Conservation (phyloP, 495 filamentous ascomycete species). For the Neurospora terricola region DNA sequence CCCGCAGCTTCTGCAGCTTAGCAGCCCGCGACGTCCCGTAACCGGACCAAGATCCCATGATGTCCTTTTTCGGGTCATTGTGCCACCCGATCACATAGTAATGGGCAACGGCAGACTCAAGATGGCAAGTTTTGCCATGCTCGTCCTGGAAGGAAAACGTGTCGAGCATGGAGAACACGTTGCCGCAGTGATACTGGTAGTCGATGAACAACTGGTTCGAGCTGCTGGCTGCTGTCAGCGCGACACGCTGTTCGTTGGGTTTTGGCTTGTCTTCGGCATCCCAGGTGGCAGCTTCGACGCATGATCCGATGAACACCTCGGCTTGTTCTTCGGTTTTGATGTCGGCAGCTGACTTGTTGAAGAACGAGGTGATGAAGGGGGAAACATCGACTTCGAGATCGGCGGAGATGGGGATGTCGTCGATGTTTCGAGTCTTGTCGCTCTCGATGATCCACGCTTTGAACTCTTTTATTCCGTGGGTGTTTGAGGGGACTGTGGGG, state of each 20-base stretch:
- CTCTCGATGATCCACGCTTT: constrained; percentile 42
- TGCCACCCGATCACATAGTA: constrained; percentile 49
- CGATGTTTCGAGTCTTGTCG: constrained; percentile 27
- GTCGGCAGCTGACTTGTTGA: not conserved
- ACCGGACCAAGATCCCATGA: constrained; percentile 2
- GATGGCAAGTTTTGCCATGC: constrained; percentile 5
- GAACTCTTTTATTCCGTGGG: constrained; percentile 9
- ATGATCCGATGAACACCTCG: constrained; percentile 42
- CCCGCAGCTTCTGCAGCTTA: not conserved
- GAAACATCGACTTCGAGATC: constrained; percentile 42
- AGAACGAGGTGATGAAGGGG: constrained; percentile 27
- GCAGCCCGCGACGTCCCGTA: not conserved
- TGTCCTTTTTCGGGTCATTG: constrained; percentile 16
- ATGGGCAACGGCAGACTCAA: constrained; percentile 22
- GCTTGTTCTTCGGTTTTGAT: constrained; percentile 30
- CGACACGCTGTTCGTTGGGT: constrained; percentile 2
- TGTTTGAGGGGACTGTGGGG: constrained; percentile 2
- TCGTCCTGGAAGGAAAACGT: constrained; percentile 28
- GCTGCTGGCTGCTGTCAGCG: constrained; percentile 25
- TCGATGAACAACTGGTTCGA: constrained; percentile 44
- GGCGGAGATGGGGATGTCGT: constrained; percentile 15
- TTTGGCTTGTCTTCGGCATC: constrained; percentile 1
- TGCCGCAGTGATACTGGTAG: constrained; percentile 37
- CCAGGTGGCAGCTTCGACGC: constrained; percentile 14
- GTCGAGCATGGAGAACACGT: constrained; percentile 43